Base-by-base conservation (phyloP, 139 green algal genomes). In the Deuterostichococcus epilithicus region DNA sequence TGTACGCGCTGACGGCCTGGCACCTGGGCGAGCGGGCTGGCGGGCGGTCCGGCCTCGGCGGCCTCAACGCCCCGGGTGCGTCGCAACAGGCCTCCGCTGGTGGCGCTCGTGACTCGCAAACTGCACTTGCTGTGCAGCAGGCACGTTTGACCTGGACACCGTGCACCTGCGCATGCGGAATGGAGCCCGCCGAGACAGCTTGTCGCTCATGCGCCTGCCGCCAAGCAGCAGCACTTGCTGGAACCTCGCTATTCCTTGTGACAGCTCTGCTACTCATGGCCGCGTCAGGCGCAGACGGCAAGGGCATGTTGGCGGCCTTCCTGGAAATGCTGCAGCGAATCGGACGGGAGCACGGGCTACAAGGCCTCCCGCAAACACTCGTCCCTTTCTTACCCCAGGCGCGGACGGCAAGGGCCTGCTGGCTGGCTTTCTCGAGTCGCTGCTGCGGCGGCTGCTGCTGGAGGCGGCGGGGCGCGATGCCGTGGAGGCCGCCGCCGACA, bases 401-500 rank as follows among this genome's bases (percentile, higher is more conserved):
- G 37, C 34, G 0, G 81, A 68, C 23, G 77, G 42, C 23, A 34
- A 39, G 39, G 70, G 58, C 0, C 67, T 86, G 44, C 74, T 91
- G 68, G 75, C 70, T 8, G 32, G 69, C 52, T 80, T 91, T 34
- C 81, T 88, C 76, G 76, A 83, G 30, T 37, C 77, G 36, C 37
- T 91, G 18, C 70, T 92, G 72, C 66, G 77, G 47, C 81, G 76
- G 28, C 74, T 94, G 65, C 70, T 93, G 39, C 79, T 88, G 37
- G 84, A 86, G 18, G 86, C 90, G 52, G 39, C 77, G 3, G 77
- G 74, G 1, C 44, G 81, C 2, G 88, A 90, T 1, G 63, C 87
- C 4, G 78, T 90, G 47, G 91, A 93, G 71, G 76, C 83, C 52
- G 83, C 88, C 36, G 84, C 88, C 34, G 90, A 94, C 75, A 86